These are phyloP conservation scores for Cercophora sp. DNA, from an alignment of 495 filamentous ascomycete genomes.

Conservation along the genomic window DNA sequence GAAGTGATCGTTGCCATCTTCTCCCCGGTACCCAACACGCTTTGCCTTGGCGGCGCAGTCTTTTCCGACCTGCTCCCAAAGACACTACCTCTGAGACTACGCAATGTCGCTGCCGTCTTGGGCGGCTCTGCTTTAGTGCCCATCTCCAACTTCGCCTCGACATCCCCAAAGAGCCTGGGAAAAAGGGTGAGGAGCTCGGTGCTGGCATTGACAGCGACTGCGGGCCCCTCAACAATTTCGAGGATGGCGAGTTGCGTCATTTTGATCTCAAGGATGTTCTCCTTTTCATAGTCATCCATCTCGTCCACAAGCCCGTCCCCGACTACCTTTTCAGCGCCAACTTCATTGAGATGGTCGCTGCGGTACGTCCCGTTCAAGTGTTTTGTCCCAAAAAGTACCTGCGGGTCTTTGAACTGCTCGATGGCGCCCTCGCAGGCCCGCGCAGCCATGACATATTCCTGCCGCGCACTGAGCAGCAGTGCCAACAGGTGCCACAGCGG, in stretches of 20 bases:
- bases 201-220: constrained; percentile 76
- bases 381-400: constrained; percentile 51
- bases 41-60: constrained; percentile 25
- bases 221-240: constrained; percentile 76
- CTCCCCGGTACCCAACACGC: constrained; percentile 23
- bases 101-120: constrained; percentile 68
- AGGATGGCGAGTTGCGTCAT: constrained; percentile 88
- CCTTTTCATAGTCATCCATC: constrained; percentile 74
- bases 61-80: constrained; percentile 56
- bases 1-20: constrained; percentile 23
- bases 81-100: constrained; percentile 69
- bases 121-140: constrained; percentile 46
- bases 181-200: constrained; percentile 82
- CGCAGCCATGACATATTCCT: constrained; percentile 76
- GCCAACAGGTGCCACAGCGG: constrained; percentile 84
- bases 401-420: constrained; percentile 69
- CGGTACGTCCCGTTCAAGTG: constrained; percentile 41
- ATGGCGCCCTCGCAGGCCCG: constrained; percentile 85
- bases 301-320: constrained; percentile 59
- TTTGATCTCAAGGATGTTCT: constrained; percentile 79
- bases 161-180: constrained; percentile 65
- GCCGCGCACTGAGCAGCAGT: constrained; percentile 76
- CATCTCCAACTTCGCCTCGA: constrained; percentile 33
- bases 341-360: constrained; percentile 54
- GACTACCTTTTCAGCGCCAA: constrained; percentile 32